phyloP scores from a whole-genome alignment of 495 filamentous ascomycete genomes.

The Podospora comata region DNA sequence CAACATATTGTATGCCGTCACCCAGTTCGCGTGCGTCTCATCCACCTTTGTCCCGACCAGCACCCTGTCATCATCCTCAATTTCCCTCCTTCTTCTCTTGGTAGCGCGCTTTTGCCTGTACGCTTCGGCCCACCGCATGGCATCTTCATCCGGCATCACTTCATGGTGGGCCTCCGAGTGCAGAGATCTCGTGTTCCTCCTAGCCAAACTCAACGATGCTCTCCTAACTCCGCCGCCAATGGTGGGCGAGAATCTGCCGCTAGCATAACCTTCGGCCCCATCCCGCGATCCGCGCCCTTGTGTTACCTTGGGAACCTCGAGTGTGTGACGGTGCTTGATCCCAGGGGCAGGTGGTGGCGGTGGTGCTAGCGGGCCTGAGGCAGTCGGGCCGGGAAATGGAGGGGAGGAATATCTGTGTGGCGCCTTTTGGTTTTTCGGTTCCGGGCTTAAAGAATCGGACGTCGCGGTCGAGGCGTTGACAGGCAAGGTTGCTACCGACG shows the following conservation, averaged over 20 bases:
- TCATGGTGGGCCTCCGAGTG: slow-evolving; percentile 80
- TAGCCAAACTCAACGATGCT: slow-evolving; percentile 74
- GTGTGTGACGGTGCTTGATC: slow-evolving; percentile 79
- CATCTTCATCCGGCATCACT: slow-evolving; percentile 78
- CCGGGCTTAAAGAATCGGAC: slow-evolving; percentile 42
- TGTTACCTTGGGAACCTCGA: slow-evolving; percentile 72
- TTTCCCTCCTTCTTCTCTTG: slow-evolving; percentile 73
- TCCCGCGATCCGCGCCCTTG: slow-evolving; percentile 51
- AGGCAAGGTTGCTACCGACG: slow-evolving; percentile 17
- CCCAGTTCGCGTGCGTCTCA: slow-evolving; percentile 95
- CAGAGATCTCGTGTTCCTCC: slow-evolving; percentile 78
- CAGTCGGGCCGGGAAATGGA: slow-evolving; percentile 50
- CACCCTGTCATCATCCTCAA: slow-evolving; percentile 90
- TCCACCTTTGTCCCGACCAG: slow-evolving; percentile 98
- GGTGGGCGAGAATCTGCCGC: slow-evolving; percentile 83
- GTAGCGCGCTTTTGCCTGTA: slow-evolving; percentile 87
- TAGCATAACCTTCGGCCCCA: slow-evolving; percentile 65
- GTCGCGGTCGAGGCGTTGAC: slow-evolving; percentile 33
- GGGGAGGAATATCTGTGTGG: slow-evolving; percentile 75
- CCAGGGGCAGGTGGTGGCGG: slow-evolving; percentile 46
- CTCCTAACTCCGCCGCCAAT: slow-evolving; percentile 56
- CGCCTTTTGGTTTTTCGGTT: slow-evolving; percentile 38
- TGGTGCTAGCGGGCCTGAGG: slow-evolving; percentile 45
- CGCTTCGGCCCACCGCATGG: slow-evolving; percentile 85
- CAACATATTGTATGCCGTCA: slow-evolving; percentile 99